A percentile compares a stretch with the other conserved stretches of the same genome.
Conservation (phyloP, 139 green algal genomes). For the Klebsormidium nitens region DNA sequence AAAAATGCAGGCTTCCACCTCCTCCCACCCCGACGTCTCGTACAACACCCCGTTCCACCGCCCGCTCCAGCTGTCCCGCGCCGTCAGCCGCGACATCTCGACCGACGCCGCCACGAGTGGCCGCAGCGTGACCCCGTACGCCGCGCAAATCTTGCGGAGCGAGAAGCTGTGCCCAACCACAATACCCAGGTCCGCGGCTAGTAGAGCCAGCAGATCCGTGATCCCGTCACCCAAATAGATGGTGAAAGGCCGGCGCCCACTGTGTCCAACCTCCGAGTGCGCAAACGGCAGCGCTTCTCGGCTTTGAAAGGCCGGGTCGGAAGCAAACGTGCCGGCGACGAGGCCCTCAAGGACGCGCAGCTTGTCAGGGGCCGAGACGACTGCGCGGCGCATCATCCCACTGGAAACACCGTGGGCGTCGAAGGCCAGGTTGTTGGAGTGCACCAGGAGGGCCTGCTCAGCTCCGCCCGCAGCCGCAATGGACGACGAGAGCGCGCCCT, state of each 20-base stretch:
- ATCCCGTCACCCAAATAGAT: slow-evolving; percentile 12
- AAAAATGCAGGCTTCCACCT: slow-evolving; percentile 14
- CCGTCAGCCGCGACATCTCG: neutral
- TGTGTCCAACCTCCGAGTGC: too few relatives aligned
- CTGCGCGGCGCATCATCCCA: neutral
- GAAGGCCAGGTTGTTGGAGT: slow-evolving; percentile 18
- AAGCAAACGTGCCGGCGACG: too few relatives aligned
- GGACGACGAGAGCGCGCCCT: neutral
- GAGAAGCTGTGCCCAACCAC: slow-evolving; percentile 5
- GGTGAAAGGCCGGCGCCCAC: too few relatives aligned
- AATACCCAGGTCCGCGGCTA: slow-evolving; percentile 8
- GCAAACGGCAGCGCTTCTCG: too few relatives aligned
- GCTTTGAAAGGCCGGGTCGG: too few relatives aligned
- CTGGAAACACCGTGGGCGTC: neutral
- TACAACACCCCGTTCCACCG: slow-evolving; percentile 2
- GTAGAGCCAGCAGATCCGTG: slow-evolving; percentile 11
- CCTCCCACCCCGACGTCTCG: slow-evolving; percentile 7
- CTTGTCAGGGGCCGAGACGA: slow-evolving; percentile 13
- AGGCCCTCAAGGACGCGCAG: neutral
- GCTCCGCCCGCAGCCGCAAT: neutral
- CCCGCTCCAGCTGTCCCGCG: neutral
- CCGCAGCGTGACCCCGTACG: neutral
- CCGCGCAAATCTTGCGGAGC: neutral
- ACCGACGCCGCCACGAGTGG: slow-evolving; percentile 7
- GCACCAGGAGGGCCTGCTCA: neutral